Evolutionary conservation across 495 filamentous ascomycete genomes (phyloP).

Genomic region (Bombardia bombarda): DNA sequence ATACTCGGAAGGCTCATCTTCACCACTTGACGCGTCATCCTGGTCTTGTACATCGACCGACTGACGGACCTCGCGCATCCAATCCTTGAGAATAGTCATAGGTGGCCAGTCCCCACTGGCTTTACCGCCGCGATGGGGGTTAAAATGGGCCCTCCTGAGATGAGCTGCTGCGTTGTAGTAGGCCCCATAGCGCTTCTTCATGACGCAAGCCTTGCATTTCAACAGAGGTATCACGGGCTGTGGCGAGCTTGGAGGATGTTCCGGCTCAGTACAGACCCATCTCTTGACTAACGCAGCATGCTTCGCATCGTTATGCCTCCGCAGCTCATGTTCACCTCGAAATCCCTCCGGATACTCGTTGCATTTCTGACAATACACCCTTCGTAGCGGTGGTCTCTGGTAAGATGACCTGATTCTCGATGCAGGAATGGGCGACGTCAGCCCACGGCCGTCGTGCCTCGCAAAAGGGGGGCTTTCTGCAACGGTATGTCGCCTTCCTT

Average conservation of each 20-base stretch:
- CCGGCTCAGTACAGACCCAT: conserved; percentile 61
- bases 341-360: conserved; percentile 81
- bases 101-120: conserved; percentile 78
- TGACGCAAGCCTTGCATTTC: conserved; percentile 83
- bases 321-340: conserved; percentile 87
- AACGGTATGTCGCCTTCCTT: conserved; percentile 38
- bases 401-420: conserved; percentile 63
- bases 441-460: conserved; percentile 26
- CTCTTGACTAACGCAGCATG: conserved; percentile 67
- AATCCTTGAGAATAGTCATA: conserved; percentile 77
- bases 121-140: conserved; percentile 69
- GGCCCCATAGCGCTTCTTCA: conserved; percentile 76
- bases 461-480: conserved; percentile 37
- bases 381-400: conserved; percentile 65
- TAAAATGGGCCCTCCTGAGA: conserved; percentile 82
- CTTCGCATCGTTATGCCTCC: conserved; percentile 75
- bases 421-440: conserved; percentile 30
- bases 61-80: conserved; percentile 69
- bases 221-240: conserved; percentile 60
- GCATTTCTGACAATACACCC: conserved; percentile 72
- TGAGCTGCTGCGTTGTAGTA: conserved; percentile 98
- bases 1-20: conserved; percentile 34
- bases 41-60: conserved; percentile 40
- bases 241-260: conserved; percentile 30
- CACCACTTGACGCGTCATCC: conserved; percentile 38